A percentile compares a stretch with the other conserved stretches of the same genome.
Evolutionary conservation across 2,329 filamentous ascomycete genomes (phyloP).

Genomic region (Orbilia brochopaga): DNA sequence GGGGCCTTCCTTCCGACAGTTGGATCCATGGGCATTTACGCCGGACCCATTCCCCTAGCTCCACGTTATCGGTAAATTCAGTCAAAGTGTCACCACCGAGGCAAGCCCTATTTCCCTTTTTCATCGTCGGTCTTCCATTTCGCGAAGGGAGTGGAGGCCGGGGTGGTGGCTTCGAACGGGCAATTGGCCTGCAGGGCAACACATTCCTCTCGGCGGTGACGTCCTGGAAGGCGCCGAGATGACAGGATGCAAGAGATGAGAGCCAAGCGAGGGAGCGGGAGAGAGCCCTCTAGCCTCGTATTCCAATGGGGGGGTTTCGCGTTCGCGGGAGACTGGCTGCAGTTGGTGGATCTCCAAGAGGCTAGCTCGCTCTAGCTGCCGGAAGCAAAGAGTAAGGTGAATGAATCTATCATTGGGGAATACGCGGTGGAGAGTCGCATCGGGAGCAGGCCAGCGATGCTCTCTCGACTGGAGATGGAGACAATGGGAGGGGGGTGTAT

Average conservation of each 20-base stretch:
- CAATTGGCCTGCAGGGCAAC: slow-evolving; percentile 44
- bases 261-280: slow-evolving; percentile 35
- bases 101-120: background rate
- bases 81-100: background rate
- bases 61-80: slow-evolving; percentile 8
- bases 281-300: slow-evolving; percentile 8
- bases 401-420: background rate
- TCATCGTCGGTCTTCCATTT: slow-evolving; percentile 13
- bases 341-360: background rate
- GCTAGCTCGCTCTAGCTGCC: background rate
- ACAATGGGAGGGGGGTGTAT: background rate
- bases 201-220: slow-evolving; percentile 44
- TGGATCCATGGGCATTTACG: background rate
- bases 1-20: slow-evolving; percentile 1
- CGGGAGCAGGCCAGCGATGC: background rate
- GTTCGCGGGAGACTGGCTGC: slow-evolving; percentile 49
- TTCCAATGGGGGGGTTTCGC: too few relatives aligned
- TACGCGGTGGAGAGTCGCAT: background rate
- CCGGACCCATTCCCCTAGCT: slow-evolving; percentile 16
- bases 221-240: slow-evolving; percentile 16
- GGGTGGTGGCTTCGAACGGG: slow-evolving; percentile 20
- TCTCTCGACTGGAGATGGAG: background rate
- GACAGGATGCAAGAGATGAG: background rate
- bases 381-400: background rate
- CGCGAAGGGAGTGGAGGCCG: slow-evolving; percentile 18